Evolutionary conservation across 371 early-diverging fungal species (phyloP).

Genomic region (Rhizopus delemar): DNA sequence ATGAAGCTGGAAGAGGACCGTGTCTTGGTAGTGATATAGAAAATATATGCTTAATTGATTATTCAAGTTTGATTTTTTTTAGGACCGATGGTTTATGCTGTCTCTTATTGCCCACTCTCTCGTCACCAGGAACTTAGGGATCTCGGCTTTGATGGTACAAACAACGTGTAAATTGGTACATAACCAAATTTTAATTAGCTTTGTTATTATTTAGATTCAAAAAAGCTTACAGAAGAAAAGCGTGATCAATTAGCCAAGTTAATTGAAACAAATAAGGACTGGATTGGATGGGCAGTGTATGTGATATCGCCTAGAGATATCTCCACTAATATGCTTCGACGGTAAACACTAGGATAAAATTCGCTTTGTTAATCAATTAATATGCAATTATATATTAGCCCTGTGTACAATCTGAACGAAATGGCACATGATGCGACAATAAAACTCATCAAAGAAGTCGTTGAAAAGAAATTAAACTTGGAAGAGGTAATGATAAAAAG

Average conservation of each 20-base stretch:
- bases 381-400: conserved; percentile 34
- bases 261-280: conserved; percentile 60
- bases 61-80: background rate
- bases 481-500: conserved; percentile 56
- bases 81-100: conserved; percentile 97
- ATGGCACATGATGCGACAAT: conserved; percentile 95
- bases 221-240: conserved; percentile 75
- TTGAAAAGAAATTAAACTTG: conserved; percentile 71
- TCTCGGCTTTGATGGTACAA: conserved; percentile 80
- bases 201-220: conserved; percentile 71
- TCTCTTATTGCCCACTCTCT: conserved; percentile 73
- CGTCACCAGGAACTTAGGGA: conserved; percentile 63
- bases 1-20: conserved; percentile 99
- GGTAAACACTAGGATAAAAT: conserved; percentile 18
- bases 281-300: conserved; percentile 86
- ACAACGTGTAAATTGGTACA: background rate
- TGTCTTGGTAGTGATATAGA: conserved; percentile 72
- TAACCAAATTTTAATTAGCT: background rate
- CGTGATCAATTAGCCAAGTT: conserved; percentile 71
- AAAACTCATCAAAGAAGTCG: conserved; percentile 66
- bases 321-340: conserved; percentile 80
- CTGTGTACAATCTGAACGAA: conserved; percentile 92
- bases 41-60: background rate
- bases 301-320: conserved; percentile 88
- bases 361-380: no score